Evolutionary conservation across 345 rosid genomes (phyloP).

Genomic region (Eucalyptus shirleyi): DNA sequence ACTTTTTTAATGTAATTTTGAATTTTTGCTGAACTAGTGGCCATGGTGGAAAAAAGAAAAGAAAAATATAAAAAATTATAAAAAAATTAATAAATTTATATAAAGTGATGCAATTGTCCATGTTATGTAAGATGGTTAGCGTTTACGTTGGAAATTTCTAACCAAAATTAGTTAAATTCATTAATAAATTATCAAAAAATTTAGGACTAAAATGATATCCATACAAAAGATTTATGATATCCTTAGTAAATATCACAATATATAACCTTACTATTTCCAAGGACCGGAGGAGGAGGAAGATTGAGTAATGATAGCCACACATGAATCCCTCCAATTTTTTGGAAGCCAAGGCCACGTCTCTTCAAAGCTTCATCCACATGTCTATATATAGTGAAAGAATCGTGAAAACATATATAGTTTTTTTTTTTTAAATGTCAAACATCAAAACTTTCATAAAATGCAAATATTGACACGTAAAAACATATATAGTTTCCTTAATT

Average conservation of each 20-base stretch:
- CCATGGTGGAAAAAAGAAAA: rapidly evolving
- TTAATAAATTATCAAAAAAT: no score
- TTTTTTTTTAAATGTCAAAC: not conserved
- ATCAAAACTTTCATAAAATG: not conserved
- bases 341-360: not conserved
- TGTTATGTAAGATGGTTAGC: rapidly evolving
- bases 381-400: not conserved
- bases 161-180: rapidly evolving
- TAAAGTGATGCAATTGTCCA: no score
- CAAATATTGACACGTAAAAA: not conserved
- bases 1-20: no score
- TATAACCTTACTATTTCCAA: not conserved
- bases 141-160: rapidly evolving
- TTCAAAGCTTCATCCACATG: not conserved
- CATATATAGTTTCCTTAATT: not conserved
- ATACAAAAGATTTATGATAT: rapidly evolving
- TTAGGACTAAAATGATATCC: rapidly evolving
- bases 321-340: not conserved
- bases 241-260: not conserved
- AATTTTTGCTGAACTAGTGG: rapidly evolving
- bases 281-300: not conserved
- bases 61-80: no score
- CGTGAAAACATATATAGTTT: not conserved
- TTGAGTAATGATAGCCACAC: not conserved
- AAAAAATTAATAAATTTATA: no score